A percentile compares a stretch with the other conserved stretches of the same genome.
Evolutionary conservation across 805 yeast species (phyloP).

Genomic region (Ogataea ganodermae): DNA sequence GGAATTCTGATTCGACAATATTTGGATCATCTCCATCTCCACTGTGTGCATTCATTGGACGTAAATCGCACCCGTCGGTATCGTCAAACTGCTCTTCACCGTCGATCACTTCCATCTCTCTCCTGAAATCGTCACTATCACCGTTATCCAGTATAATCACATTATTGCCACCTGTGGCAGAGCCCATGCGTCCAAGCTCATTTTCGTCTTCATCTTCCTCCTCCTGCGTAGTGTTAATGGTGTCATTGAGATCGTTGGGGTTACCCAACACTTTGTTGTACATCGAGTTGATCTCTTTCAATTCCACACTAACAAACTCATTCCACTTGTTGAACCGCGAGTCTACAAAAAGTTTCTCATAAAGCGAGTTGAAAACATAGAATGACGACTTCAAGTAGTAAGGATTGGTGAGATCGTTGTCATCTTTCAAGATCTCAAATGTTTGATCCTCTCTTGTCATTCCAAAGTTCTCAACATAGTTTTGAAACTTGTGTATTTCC

Average conservation of each 20-base stretch:
- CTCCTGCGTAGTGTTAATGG: conserved; percentile 31
- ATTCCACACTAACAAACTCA: conserved; percentile 49
- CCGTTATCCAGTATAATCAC: conserved; percentile 40
- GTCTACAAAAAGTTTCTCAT: conserved; percentile 32
- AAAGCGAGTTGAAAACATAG: conserved; percentile 35
- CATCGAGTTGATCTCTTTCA: conserved; percentile 54
- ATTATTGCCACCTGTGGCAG: conserved; percentile 20
- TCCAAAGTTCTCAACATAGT: conserved; percentile 37
- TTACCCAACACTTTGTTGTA: conserved; percentile 61
- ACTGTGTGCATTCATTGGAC: conserved; percentile 37
- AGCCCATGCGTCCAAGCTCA: not conserved
- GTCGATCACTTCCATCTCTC: conserved; percentile 33
- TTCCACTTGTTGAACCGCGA: conserved; percentile 42
- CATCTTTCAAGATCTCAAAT: conserved; percentile 31
- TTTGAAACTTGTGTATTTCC: conserved; percentile 56
- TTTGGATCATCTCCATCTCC: conserved; percentile 11
- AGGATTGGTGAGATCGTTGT: conserved; percentile 28
- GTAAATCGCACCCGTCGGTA: conserved; percentile 32
- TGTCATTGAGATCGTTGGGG: conserved; percentile 32
- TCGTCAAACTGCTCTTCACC: conserved; percentile 25
- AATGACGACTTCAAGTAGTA: conserved; percentile 35
- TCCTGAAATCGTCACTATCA: conserved; percentile 48
- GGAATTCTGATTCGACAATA: not conserved
- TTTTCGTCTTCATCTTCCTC: conserved; percentile 28
- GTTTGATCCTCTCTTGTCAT: conserved; percentile 36